These are phyloP conservation scores for Plasmodium sp. DNA, from an alignment of 169 alveolate species.

Conservation along the genomic window DNA sequence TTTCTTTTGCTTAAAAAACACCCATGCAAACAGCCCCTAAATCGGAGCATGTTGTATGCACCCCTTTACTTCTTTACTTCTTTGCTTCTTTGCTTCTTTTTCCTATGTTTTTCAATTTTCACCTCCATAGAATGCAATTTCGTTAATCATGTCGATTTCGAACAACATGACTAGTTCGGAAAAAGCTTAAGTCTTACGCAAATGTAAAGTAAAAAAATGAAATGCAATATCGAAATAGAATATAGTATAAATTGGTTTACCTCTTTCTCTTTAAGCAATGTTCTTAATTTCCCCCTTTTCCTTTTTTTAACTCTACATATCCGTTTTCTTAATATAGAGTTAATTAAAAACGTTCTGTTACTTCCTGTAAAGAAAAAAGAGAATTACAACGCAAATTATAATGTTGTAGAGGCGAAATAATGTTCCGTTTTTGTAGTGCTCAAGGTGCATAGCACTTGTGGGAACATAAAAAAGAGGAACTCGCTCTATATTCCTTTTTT, in stretches of 20 bases:
- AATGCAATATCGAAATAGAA: conserved; percentile 10
- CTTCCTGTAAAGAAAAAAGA: conserved; percentile 28
- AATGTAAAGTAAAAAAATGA: conserved; percentile 27
- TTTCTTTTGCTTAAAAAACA: background rate
- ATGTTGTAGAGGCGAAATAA: background rate
- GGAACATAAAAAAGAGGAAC: background rate
- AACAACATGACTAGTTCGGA: conserved; percentile 1
- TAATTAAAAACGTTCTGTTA: conserved; percentile 24
- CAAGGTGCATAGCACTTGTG: background rate
- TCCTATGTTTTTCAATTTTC: background rate
- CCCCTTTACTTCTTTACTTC: background rate
- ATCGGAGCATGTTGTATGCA: background rate
- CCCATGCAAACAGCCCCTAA: background rate
- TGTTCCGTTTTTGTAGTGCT: background rate
- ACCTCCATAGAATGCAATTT: background rate
- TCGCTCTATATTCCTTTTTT: background rate
- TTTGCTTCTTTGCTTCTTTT: background rate
- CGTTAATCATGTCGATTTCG: background rate
- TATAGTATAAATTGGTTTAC: conserved; percentile 52
- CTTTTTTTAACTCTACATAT: conserved; percentile 6
- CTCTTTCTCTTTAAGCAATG: conserved; percentile 16
- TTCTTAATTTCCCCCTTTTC: conserved; percentile 19
- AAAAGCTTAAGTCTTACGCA: conserved; percentile 13
- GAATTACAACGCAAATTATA: background rate
- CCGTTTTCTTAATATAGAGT: conserved; percentile 24